Conservation (phyloP, 768 basidiomycete genomes). For the Auriscalpium microsporum region DNA sequence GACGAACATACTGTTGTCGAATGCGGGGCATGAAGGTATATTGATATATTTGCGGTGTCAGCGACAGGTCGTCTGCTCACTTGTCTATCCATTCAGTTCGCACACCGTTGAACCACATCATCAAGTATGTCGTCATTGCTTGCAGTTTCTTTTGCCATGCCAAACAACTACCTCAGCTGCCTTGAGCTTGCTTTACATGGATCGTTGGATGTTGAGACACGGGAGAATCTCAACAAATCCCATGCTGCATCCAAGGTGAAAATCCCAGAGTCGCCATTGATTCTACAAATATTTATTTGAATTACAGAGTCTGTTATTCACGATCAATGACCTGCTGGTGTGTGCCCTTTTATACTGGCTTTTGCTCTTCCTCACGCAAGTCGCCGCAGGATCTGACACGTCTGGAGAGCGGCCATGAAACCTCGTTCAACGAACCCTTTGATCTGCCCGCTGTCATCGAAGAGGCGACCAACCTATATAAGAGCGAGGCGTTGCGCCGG, state of each 20-base stretch:
- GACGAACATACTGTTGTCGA: slow-evolving; percentile 66
- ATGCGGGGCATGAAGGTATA: slow-evolving; percentile 75
- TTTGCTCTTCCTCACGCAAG: background rate
- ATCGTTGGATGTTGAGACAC: slow-evolving; percentile 60
- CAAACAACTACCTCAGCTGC: slow-evolving; percentile 27
- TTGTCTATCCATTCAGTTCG: slow-evolving; percentile 37
- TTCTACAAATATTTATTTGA: background rate
- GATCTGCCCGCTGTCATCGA: slow-evolving; percentile 51
- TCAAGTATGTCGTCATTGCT: slow-evolving; percentile 44
- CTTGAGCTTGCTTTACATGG: slow-evolving; percentile 77
- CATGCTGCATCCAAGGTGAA: slow-evolving; percentile 67
- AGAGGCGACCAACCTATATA: slow-evolving; percentile 56
- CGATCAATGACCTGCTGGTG: slow-evolving; percentile 74
- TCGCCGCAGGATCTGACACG: slow-evolving; percentile 56
- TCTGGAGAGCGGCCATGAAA: slow-evolving; percentile 66
- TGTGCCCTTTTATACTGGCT: slow-evolving; percentile 1
- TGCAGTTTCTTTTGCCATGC: background rate
- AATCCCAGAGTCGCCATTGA: background rate
- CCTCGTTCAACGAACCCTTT: slow-evolving; percentile 71
- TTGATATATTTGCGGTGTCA: background rate
- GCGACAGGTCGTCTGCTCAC: background rate
- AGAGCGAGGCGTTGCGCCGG: slow-evolving; percentile 55
- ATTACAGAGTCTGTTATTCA: slow-evolving; percentile 58
- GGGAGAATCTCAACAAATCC: slow-evolving; percentile 62
- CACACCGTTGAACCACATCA: slow-evolving; percentile 75